Percentiles rank a stretch among this genome's conserved stretches.
These are phyloP conservation scores for Calonectria hawksworthii DNA, from an alignment of 2,329 filamentous ascomycete genomes.

Conservation along the genomic window DNA sequence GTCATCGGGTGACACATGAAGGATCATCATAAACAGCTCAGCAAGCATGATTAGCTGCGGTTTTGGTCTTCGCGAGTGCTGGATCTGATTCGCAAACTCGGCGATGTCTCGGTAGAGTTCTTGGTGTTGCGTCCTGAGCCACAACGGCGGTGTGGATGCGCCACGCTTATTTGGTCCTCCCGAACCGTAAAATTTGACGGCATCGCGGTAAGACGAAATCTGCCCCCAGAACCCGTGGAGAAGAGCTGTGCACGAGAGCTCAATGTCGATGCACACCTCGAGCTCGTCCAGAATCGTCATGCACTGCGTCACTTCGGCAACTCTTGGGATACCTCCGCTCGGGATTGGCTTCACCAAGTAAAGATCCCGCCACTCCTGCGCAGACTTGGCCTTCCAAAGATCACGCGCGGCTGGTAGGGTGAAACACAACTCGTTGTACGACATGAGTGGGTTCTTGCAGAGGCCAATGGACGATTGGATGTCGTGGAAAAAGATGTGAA, in stretches of 20 bases:
- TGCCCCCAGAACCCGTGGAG: conserved; percentile 44
- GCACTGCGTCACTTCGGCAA: conserved; percentile 38
- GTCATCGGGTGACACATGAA: conserved; percentile 41
- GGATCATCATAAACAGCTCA: conserved; percentile 44
- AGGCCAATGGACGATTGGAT: conserved; percentile 39
- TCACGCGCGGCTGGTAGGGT: conserved; percentile 38
- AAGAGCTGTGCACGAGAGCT: conserved; percentile 34
- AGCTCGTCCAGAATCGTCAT: conserved; percentile 34
- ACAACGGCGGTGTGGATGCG: conserved; percentile 31
- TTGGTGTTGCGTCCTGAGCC: conserved; percentile 39
- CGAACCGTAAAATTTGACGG: conserved; percentile 27
- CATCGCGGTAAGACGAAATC: conserved; percentile 43
- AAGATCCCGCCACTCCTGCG: conserved; percentile 40
- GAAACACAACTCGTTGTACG: conserved; percentile 42
- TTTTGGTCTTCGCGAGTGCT: conserved; percentile 18
- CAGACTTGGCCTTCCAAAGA: conserved; percentile 37
- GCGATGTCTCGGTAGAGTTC: conserved; percentile 38
- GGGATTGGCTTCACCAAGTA: conserved; percentile 28
- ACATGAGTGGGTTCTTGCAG: conserved; percentile 39
- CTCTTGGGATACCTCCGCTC: conserved; percentile 29
- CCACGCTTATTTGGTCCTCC: conserved; percentile 18
- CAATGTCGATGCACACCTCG: conserved; percentile 36
- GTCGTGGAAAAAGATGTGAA: conserved; percentile 42
- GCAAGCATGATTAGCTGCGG: conserved; percentile 37
- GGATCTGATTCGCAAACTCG: conserved; percentile 34